phyloP scores from a whole-genome alignment of 192 early-diverging fungal genomes.

The Linnemannia hyalina region DNA sequence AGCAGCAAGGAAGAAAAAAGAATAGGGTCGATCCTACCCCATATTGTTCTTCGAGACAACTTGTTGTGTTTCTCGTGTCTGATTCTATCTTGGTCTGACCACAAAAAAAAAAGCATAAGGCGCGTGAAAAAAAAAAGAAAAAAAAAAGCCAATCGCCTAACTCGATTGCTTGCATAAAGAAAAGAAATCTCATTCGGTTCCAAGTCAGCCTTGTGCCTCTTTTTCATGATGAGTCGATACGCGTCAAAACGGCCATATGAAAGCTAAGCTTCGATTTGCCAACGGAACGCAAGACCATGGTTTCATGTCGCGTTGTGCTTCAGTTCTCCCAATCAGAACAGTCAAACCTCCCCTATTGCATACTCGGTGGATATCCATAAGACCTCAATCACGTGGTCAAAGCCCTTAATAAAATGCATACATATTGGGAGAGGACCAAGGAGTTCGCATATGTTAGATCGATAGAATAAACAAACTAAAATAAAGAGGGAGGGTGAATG shows the following conservation, averaged over 20 bases:
- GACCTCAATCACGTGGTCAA: too few species aligned
- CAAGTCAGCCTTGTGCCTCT: not conserved
- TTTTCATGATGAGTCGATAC: not conserved
- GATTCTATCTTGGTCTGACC: not conserved
- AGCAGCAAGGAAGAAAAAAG: not conserved
- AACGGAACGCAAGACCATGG: not conserved
- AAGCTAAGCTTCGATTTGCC: not conserved
- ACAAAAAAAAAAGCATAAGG: not conserved
- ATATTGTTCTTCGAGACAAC: not conserved
- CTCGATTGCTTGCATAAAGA: constrained; percentile 5
- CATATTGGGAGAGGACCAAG: too few species aligned
- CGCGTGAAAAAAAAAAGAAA: not conserved
- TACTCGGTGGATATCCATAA: too few species aligned
- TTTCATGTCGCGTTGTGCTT: not conserved
- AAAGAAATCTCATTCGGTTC: not conserved
- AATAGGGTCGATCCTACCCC: not conserved
- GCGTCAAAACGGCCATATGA: not conserved
- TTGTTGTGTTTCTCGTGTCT: not conserved
- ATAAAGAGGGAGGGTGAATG: too few species aligned
- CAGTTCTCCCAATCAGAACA: not conserved
- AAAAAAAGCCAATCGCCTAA: not conserved
- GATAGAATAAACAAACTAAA: too few species aligned
- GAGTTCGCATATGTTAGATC: too few species aligned
- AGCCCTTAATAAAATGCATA: too few species aligned
- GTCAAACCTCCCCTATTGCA: too few species aligned